Conservation (phyloP, 495 filamentous ascomycete species). For the Haplographium delicatum region DNA sequence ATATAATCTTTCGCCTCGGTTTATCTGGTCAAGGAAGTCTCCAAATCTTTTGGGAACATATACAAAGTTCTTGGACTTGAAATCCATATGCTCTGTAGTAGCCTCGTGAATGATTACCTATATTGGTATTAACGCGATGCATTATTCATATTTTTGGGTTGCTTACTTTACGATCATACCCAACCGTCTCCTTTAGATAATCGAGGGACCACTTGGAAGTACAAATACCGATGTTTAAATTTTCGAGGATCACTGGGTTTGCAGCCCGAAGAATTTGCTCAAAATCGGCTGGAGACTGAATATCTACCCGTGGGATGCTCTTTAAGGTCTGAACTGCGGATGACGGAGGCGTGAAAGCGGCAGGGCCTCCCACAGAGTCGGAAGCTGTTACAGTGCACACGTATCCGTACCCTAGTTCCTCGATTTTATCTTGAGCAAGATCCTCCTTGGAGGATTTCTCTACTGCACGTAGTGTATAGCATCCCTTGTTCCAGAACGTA, state of each 20-base stretch:
- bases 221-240: conserved; percentile 62
- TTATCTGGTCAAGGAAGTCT: conserved; percentile 59
- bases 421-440: too few species aligned
- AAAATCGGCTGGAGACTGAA: conserved; percentile 53
- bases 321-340: too few species aligned
- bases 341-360: too few species aligned
- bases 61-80: conserved; percentile 74
- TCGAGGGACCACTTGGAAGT: conserved; percentile 60
- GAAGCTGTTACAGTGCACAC: too few species aligned
- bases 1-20: conserved; percentile 60
- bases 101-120: conserved; percentile 70
- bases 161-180: conserved; percentile 56
- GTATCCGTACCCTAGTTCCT: too few species aligned
- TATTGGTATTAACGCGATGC: conserved; percentile 13
- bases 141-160: not conserved
- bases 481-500: conserved; percentile 63
- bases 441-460: not conserved
- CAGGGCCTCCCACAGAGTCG: too few species aligned
- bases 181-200: conserved; percentile 61
- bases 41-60: conserved; percentile 66
- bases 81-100: conserved; percentile 62
- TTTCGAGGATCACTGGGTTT: conserved; percentile 62
- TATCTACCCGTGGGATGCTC: too few species aligned
- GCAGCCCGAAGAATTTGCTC: conserved; percentile 48
- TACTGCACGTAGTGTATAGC: conserved; percentile 28